Base-by-base conservation (phyloP, 805 yeast species). In the Priceomyces melissophilus region DNA sequence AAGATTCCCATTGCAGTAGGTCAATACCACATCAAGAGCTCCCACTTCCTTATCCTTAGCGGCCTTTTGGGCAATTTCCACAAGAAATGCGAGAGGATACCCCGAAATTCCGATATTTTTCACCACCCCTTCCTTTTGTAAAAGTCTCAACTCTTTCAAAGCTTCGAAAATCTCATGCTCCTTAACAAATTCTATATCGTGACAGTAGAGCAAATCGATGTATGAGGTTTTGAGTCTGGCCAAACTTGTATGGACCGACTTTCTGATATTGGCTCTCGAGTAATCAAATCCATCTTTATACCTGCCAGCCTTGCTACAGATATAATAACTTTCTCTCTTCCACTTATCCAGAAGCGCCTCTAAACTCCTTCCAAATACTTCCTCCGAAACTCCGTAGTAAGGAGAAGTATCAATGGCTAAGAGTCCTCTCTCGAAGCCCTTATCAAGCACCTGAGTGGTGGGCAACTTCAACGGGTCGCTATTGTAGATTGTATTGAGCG, bases 351-450 rank as follows among this genome's bases (percentile, higher is more conserved):
- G 30, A 27, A 62, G 37, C 13, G 51, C 30, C 23, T 29, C 29
- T 48, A 90, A 63, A 0, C 89, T 91, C 11, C 70, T 45, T 1
- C 98, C 97, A 4, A 87, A 57, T 10, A 90, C 48, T 13, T 63
- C 70, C 55, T 90, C 98, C 4, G 95, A 85, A 0, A 87, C 87
- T 0, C 97, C 97, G 57, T 90, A 90, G 63, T 87, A 89, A 3
- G 97, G 96, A 0, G 96, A 86, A 0, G 97, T 88, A 56, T 90
- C 97, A 29, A 90, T 69, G 1, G 95, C 93, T 35, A 72, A 75
- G 44, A 87, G 67, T 0, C 96, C 96, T 17, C 69, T 55, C 14
- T 67, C 62, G 52, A 90, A 82, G 0, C 90, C 93, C 10, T 59
- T 52, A 36, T 65, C 56, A 14, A 90, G 49, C 37, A 90, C 75